Evolutionary conservation across 495 filamentous ascomycete genomes (phyloP).

Genomic region (Cryomyces minteri): DNA sequence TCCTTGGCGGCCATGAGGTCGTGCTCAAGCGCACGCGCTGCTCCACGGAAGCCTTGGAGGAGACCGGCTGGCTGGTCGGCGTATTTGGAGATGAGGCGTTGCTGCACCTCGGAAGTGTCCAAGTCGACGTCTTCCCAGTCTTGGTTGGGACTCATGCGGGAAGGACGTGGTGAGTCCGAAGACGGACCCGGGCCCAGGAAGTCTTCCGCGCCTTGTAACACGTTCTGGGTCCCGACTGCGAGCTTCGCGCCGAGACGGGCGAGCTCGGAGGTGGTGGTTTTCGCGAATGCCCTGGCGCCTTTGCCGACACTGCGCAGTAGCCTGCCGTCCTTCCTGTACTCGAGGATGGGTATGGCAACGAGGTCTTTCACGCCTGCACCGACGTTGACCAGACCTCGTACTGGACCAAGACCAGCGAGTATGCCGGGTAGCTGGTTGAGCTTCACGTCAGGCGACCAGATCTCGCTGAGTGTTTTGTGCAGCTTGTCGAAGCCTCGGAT

Average conservation of each 20-base stretch:
- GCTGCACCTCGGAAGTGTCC: conserved; percentile 28
- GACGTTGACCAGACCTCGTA: conserved; percentile 78
- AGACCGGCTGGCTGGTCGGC: conserved; percentile 85
- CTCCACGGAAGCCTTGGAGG: conserved; percentile 66
- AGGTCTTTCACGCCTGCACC: conserved; percentile 72
- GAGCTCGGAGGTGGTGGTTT: conserved; percentile 78
- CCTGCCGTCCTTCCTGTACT: conserved; percentile 87
- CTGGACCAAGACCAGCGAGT: conserved; percentile 74
- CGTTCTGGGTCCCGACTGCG: conserved; percentile 83
- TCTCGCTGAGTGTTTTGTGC: conserved; percentile 74
- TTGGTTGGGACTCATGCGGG: neutral
- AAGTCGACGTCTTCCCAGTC: conserved; percentile 45
- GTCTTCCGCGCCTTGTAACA: conserved; percentile 74
- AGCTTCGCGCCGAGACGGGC: conserved; percentile 88
- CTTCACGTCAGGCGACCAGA: conserved; percentile 94
- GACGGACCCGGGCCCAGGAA: conserved; percentile 31
- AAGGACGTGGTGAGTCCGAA: conserved; percentile 6
- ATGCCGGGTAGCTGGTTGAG: conserved; percentile 76
- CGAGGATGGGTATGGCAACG: conserved; percentile 71
- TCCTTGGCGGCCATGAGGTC: conserved; percentile 72
- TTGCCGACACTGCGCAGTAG: conserved; percentile 84
- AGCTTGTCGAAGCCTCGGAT: conserved; percentile 78
- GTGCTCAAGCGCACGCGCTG: conserved; percentile 61
- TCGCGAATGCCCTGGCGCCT: conserved; percentile 73
- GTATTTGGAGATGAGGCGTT: conserved; percentile 53